These are phyloP conservation scores for Termitomyces sp. DNA, from an alignment of 1,284 basidiomycete genomes.

Conservation along the genomic window DNA sequence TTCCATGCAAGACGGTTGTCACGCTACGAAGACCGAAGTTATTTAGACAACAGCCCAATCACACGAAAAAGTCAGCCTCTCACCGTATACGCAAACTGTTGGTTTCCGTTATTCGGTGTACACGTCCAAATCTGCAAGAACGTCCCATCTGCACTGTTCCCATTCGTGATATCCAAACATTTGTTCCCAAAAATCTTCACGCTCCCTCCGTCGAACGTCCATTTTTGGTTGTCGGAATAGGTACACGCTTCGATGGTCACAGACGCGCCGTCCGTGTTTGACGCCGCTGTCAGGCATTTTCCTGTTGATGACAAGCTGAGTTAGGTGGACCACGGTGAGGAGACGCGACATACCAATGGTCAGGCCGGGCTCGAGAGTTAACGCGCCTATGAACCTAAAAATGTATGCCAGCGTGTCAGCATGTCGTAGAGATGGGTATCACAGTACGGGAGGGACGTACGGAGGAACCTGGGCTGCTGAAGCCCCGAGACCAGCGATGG, in stretches of 20 bases:
- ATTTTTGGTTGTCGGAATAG: conserved; percentile 36
- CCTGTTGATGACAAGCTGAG: conserved; percentile 19
- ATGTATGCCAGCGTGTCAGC: conserved; percentile 1
- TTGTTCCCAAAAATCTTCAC: conserved; percentile 40
- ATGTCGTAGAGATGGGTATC: background rate
- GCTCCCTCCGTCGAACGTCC: conserved; percentile 38
- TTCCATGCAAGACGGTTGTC: conserved; percentile 40
- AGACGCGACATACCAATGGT: conserved; percentile 26
- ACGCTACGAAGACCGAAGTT: conserved; percentile 19
- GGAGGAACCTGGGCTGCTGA: conserved; percentile 12
- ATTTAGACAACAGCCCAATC: background rate
- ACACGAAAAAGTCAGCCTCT: background rate
- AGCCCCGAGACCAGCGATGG: background rate
- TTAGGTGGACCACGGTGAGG: background rate
- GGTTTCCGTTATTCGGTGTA: conserved; percentile 30
- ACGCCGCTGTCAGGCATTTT: conserved; percentile 44
- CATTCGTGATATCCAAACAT: conserved; percentile 41
- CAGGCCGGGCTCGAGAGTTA: conserved; percentile 37
- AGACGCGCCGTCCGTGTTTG: conserved; percentile 39
- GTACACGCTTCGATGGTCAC: conserved; percentile 43
- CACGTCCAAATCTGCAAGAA: conserved; percentile 48
- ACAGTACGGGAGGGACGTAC: conserved; percentile 1
- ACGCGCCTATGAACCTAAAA: conserved; percentile 29
- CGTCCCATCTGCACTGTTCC: conserved; percentile 34
- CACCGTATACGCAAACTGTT: conserved; percentile 40